phyloP scores from a whole-genome alignment of 352 stramenopile species.

The Phytophthora gonapodyides region DNA sequence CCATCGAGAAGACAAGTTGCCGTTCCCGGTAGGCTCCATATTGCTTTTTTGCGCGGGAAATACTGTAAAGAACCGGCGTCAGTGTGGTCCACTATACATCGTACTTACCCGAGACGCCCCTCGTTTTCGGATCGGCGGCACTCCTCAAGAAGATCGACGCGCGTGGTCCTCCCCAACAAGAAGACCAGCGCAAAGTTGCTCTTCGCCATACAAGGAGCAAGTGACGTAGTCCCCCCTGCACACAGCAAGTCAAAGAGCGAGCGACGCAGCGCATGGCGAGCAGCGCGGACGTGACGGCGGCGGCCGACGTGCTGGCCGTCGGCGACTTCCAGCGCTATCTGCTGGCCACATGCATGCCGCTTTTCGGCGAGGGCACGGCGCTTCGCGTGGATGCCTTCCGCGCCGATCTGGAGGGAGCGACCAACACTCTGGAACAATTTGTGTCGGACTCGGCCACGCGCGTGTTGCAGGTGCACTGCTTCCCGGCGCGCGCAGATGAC shows the following conservation, averaged over 20 bases:
- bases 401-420: constrained; percentile 46
- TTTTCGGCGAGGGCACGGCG: constrained; percentile 59
- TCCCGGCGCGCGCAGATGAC: constrained; percentile 28
- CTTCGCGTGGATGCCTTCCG: constrained; percentile 51
- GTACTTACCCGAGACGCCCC: too few species aligned
- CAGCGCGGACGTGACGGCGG: constrained; percentile 30
- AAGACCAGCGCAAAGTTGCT: constrained; percentile 11
- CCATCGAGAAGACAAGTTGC: background rate
- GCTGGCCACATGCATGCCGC: constrained; percentile 63
- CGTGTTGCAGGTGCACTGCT: constrained; percentile 81
- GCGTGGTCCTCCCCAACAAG: too few species aligned
- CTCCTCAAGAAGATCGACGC: too few species aligned
- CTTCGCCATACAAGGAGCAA: constrained; percentile 16
- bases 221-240: background rate
- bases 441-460: constrained; percentile 58
- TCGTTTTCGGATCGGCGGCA: too few species aligned
- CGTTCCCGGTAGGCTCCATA: background rate
- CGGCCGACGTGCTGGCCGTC: constrained; percentile 46
- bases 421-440: constrained; percentile 73
- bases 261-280: constrained; percentile 29
- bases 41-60: too few species aligned
- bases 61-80: too few species aligned
- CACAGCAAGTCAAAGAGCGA: background rate
- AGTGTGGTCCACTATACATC: too few species aligned
- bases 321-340: constrained; percentile 63